A percentile compares a stretch with the other conserved stretches of the same genome.
Evolutionary conservation across 1,284 basidiomycete genomes (phyloP).

Genomic region (Sparassis latifolia): DNA sequence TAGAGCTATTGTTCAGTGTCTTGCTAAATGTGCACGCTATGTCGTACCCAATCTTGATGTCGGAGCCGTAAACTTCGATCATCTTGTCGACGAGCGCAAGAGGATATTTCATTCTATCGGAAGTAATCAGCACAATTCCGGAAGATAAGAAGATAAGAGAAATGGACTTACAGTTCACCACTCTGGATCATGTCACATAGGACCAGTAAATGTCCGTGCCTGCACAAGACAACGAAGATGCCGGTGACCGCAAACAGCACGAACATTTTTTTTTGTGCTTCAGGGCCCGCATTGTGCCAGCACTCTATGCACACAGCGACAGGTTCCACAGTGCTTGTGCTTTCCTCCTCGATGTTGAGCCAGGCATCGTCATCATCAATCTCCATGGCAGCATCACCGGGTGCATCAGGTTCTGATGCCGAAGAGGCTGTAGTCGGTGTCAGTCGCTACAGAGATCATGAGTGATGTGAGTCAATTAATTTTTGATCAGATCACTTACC

Average conservation of each 20-base stretch:
- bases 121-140: conserved; percentile 1
- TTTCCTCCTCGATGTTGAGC: too few species aligned
- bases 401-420: neutral
- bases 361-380: too few species aligned
- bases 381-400: neutral
- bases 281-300: conserved; percentile 15
- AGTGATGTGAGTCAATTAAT: too few species aligned
- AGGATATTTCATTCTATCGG: conserved; percentile 29
- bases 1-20: conserved; percentile 21
- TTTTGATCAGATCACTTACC: too few species aligned
- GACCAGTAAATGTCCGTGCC: conserved; percentile 23
- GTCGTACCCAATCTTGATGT: conserved; percentile 27
- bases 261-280: conserved; percentile 25
- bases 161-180: conserved; percentile 30
- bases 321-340: neutral
- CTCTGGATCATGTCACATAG: conserved; percentile 29
- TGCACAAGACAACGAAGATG: conserved; percentile 18
- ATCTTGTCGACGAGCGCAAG: conserved; percentile 23
- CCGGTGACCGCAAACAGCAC: conserved; percentile 27
- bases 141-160: neutral
- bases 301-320: conserved; percentile 9
- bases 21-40: conserved; percentile 26
- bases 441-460: neutral
- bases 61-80: conserved; percentile 15
- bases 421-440: neutral